A percentile compares a stretch with the other conserved stretches of the same genome.
Conservation (phyloP, 139 green algal species). For the Limnomonas spitsbergensis region DNA sequence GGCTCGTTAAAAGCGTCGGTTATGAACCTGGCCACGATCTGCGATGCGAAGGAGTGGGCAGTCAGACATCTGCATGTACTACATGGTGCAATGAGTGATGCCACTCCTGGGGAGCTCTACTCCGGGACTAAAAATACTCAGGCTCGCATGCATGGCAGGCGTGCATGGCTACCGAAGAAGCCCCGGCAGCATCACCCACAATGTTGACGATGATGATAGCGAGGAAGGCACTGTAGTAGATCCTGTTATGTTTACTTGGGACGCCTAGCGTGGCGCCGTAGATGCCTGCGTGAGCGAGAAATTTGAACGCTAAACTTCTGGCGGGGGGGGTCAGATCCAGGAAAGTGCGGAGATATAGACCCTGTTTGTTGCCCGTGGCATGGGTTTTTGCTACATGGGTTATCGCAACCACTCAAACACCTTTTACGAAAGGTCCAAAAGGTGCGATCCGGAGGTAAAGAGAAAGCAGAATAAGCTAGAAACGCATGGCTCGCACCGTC, state of each 20-base stretch:
- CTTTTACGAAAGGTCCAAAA: too few species aligned
- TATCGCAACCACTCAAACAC: too few species aligned
- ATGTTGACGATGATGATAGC: constrained; percentile 3
- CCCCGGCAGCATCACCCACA: too few species aligned
- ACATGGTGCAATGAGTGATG: not conserved
- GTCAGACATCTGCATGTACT: not conserved
- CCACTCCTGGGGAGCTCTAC: too few species aligned
- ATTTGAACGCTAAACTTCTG: not conserved
- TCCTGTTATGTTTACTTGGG: not conserved
- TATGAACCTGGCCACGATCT: not conserved
- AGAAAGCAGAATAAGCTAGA: not conserved
- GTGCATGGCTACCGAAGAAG: too few species aligned
- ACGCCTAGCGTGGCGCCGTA: not conserved
- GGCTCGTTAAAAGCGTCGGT: not conserved
- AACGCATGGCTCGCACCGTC: not conserved
- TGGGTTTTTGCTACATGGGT: too few species aligned
- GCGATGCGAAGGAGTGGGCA: not conserved
- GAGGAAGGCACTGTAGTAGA: not conserved
- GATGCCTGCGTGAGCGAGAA: not conserved
- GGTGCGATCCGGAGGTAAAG: too few species aligned
- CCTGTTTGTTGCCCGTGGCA: too few species aligned
- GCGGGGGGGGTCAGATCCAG: too few species aligned
- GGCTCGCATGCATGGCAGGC: too few species aligned
- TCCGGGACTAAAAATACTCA: too few species aligned
- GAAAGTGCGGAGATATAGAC: too few species aligned